Evolutionary conservation across 805 yeast species (phyloP), one percentile per base, ranked within the genome.

Genomic region (Suhomyces xylopsoci): DNA sequence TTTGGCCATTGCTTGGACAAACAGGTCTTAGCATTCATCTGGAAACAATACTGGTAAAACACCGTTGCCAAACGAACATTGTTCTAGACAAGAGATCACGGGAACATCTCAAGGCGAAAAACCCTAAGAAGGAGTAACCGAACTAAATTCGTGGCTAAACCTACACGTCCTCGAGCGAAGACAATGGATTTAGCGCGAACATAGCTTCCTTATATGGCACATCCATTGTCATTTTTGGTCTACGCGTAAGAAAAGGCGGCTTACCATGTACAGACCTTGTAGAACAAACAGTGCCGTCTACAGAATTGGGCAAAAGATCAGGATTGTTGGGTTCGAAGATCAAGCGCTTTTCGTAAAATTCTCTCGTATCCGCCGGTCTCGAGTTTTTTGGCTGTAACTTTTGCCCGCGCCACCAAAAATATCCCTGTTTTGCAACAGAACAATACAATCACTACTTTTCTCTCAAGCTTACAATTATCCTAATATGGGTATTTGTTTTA

Each of bases 301-400:
- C 17, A n/a, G 15, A 32, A n/a, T n/a, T n/a, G 36, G 56, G 57
- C 48, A 64, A 58, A 7, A 59, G 42, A 50, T 67, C 67, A 9
- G 58, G 51, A 54, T 65, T 64, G 15, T 49, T 51, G 22, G 36
- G 36, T 32, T 32, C 17, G 36, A 26, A 55, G 6, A 38, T 47
- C 8, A 26, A n/a, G 9, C 36, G 36, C 36, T 7, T n/a, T 32
- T n/a, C 36, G 36, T 32, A 32, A n/a, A 32, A 32, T 32, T 1
- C 17, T n/a, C 36, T 32, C 36, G 36, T 32, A 32, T 32, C 9
- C 36, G 17, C 8, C 7, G 7, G 3, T 17, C 7, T n/a, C 36
- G 8, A 14, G 17, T 32, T n/a, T 32, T 7, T 32, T n/a, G 17
- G 36, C 36, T 32, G 36, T n/a, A 32, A 5, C 17, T 28, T 28